Base-by-base conservation (phyloP, 2,329 filamentous ascomycete species). In the Fusarium devonianum region DNA sequence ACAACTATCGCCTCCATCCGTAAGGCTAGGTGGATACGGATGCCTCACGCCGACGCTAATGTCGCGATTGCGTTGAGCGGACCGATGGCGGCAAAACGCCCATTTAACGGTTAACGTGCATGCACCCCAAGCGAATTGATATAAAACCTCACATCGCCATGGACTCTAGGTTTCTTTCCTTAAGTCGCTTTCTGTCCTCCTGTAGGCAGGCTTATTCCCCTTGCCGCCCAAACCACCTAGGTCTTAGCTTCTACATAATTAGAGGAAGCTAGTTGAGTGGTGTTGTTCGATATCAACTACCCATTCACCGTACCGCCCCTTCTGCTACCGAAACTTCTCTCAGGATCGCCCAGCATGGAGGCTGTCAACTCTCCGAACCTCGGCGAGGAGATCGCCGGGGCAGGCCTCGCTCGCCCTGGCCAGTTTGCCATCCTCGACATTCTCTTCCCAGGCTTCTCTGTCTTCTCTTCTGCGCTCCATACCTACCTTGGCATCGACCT, bases 391-490 rank as follows among this genome's bases (percentile, higher is more conserved):
- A 23, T 25, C 33, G 30, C 48, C n/a, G 33, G 25, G 3, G 9
- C 21, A 16, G 13, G 25, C 4, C 14, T 10, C 37, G 19, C 16
- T 46, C 54, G 53, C 2, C 49, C 67, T 17, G 68, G 75, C 7
- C 76, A 77, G 56, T 72, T 77, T 28, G 75, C 68, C 41, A 68
- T 84, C 11, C 73, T 89, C 22, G 85, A 89, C 64, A 77, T 79
- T 54, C 78, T 89, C 67, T 81, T 89, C 59, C 86, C 86, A 0
- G 85, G 86, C 13, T 86, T 87, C 67, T 82, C 82, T 7, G 68
- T 84, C 47, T 69, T 86, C 43, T 80, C 82, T 0, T 73, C 75
- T 2, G 73, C 78, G 2, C 63, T 85, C 4, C 73, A 80, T 13
- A 77, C 76, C 10, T 84, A 86, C 63, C 69, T 86, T 2, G 77